These are phyloP conservation scores for Kurtzmaniella natalensis DNA, from an alignment of 1,139 yeast genomes.

Conservation along the genomic window DNA sequence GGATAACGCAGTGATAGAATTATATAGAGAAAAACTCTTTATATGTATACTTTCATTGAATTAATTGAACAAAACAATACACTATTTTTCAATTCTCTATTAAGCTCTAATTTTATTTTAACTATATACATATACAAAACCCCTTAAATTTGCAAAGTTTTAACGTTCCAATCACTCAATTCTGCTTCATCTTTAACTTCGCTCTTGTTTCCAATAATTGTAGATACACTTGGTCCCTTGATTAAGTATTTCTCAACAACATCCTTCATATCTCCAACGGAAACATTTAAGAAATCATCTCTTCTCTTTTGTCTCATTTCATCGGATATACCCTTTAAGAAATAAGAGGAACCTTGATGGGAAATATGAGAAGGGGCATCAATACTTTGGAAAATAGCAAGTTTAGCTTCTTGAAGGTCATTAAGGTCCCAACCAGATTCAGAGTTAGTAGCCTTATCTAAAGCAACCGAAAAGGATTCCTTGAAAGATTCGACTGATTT, in stretches of 20 bases:
- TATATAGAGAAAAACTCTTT: too few relatives aligned
- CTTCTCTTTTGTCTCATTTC: conserved; percentile 81
- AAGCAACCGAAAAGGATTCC: conserved; percentile 54
- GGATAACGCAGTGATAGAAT: too few relatives aligned
- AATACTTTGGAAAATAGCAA: conserved; percentile 82
- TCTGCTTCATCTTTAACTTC: conserved; percentile 25
- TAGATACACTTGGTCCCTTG: conserved; percentile 25
- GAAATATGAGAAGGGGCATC: conserved; percentile 88
- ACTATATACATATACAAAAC: conserved; percentile 7
- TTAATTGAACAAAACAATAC: too few relatives aligned
- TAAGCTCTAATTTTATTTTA: conserved; percentile 1
- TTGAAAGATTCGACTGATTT: conserved; percentile 62
- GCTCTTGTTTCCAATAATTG: conserved; percentile 51
- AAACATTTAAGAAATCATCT: conserved; percentile 63
- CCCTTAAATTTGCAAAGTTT: conserved; percentile 12
- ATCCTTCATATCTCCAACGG: conserved; percentile 55
- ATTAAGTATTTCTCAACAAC: conserved; percentile 60
- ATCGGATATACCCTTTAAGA: conserved; percentile 69
- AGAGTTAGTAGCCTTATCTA: conserved; percentile 37
- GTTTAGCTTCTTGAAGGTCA: conserved; percentile 84
- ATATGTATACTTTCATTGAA: too few relatives aligned
- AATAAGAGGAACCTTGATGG: conserved; percentile 66
- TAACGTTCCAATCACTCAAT: conserved; percentile 23
- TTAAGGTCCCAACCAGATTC: conserved; percentile 36
- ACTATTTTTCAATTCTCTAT: too few relatives aligned